These are phyloP conservation scores for Linum lewisii DNA, from an alignment of 345 rosid genomes.

Conservation along the genomic window DNA sequence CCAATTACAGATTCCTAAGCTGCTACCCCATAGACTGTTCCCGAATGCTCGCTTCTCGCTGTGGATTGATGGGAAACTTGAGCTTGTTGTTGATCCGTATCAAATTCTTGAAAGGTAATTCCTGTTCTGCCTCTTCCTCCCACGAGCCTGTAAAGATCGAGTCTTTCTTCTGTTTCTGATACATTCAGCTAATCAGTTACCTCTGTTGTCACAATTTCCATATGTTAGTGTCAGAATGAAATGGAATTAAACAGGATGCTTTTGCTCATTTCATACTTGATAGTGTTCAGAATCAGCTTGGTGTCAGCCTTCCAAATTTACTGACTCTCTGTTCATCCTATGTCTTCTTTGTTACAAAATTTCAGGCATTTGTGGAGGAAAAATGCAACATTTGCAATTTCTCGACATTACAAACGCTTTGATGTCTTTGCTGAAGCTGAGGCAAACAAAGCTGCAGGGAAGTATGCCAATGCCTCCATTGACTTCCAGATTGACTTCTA, in stretches of 20 bases:
- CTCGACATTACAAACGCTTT: conserved; percentile 83
- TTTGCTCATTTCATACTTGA: too few relatives aligned
- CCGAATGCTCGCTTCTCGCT: conserved; percentile 87
- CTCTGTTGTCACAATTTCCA: too few relatives aligned
- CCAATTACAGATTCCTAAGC: conserved; percentile 59
- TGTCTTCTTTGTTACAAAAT: conserved; percentile 11
- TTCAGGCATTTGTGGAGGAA: conserved; percentile 94
- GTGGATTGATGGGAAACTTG: conserved; percentile 98
- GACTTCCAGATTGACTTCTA: conserved; percentile 88
- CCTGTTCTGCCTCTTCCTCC: background rate
- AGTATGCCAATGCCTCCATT: conserved; percentile 81
- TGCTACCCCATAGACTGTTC: conserved; percentile 72
- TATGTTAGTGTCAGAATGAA: too few relatives aligned
- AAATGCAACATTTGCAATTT: conserved; percentile 91
- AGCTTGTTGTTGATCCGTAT: conserved; percentile 87
- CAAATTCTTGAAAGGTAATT: conserved; percentile 92
- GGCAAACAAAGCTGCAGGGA: conserved; percentile 98
- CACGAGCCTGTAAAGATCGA: too few relatives aligned
- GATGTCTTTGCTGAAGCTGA: conserved; percentile 88
- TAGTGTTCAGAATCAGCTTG: background rate
- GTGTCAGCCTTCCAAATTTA: too few relatives aligned
- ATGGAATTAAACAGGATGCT: too few relatives aligned
- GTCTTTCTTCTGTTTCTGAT: too few relatives aligned
- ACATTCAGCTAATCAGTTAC: too few relatives aligned
- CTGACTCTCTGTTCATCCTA: background rate